Base-by-base conservation (phyloP, 768 basidiomycete species). In the Amanita molliuscula region DNA sequence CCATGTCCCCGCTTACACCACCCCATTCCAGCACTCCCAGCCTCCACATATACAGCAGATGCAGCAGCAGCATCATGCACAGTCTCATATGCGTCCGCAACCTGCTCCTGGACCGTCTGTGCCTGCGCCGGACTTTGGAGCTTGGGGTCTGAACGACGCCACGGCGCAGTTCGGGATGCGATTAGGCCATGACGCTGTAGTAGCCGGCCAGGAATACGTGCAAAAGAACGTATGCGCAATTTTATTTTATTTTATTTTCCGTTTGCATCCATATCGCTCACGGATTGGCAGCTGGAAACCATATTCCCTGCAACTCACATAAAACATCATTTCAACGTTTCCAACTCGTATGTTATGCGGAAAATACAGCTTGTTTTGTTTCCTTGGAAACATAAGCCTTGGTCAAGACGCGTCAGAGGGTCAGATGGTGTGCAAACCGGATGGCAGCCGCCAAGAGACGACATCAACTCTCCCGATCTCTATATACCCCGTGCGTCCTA, bases 101-200 rank as follows among this genome's bases (percentile, higher is more conserved):
- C 65, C 56, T 29, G 64, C 63, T 11, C 50, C 49, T 23, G 56
- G 44, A 7, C 58, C 71, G 7, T 70, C 65, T 29, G 52, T 61
- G 36, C 62, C 59, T 16, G 56, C 59, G 35, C 67, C 72, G 1
- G 71, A 82, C 59, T 85, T 84, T 56, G 74, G 73, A 8, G 81
- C 83, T 11, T 89, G 86, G 86, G 87, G 88, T 0, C 75, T 98
- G 66, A 85, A 96, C 64, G 89, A 89, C 59, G 82, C 91, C 8
- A 97, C 96, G 2, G 89, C 96, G 0, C 87, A 94, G 64, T 84
- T 99, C 61, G 91, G 95, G 18, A 89, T 98, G 79, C 95, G 97
- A 64, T 79, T 98, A 26, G 94, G 95, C 3, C 82, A 82, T 55
- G 88, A 79, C 53, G 95, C 95, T 0, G 85, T 98, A 2, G 82